A percentile compares a stretch with the other conserved stretches of the same genome.
phyloP scores from a whole-genome alignment of 2,329 filamentous ascomycete genomes.

The Sarocladium kiliense region DNA sequence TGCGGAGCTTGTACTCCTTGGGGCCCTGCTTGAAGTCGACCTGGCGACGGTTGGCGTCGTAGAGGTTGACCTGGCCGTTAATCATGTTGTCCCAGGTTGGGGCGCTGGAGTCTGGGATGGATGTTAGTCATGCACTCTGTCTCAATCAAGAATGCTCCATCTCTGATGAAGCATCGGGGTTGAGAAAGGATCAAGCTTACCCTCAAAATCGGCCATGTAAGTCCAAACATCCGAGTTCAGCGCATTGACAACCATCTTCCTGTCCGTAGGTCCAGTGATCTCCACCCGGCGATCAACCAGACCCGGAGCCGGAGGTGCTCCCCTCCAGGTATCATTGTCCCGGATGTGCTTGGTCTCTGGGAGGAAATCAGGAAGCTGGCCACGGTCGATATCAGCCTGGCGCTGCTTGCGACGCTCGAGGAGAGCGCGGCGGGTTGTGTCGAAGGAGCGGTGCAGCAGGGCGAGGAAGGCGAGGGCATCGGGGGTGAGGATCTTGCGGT shows the following conservation, averaged over 20 bases:
- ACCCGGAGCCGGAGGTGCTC: constrained; percentile 84
- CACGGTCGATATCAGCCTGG: constrained; percentile 90
- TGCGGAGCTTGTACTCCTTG: constrained; percentile 97
- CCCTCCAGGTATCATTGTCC: constrained; percentile 90
- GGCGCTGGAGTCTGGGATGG: constrained; percentile 72
- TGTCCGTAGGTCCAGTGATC: constrained; percentile 94
- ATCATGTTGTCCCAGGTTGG: constrained; percentile 99
- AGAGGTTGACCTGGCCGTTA: constrained; percentile 95
- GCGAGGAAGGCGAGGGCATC: constrained; percentile 88
- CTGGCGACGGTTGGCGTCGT: constrained; percentile 89
- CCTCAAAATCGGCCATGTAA: constrained; percentile 99
- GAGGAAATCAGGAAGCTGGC: constrained; percentile 85
- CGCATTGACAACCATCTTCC: constrained; percentile 99
- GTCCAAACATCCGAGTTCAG: constrained; percentile 95
- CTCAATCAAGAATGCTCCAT: constrained; percentile 12
- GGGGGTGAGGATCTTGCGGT: constrained; percentile 87
- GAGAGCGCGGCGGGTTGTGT: constrained; percentile 78
- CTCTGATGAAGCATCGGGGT: not conserved
- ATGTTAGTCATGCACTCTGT: constrained; percentile 12
- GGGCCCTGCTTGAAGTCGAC: constrained; percentile 93
- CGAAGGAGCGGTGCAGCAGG: constrained; percentile 92
- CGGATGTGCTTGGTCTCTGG: constrained; percentile 94
- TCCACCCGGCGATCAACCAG: constrained; percentile 91
- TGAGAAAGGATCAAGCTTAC: constrained; percentile 41
- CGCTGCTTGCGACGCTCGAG: constrained; percentile 81